Conservation (phyloP, 352 stramenopile species). For the Phytophthora nicotianae region DNA sequence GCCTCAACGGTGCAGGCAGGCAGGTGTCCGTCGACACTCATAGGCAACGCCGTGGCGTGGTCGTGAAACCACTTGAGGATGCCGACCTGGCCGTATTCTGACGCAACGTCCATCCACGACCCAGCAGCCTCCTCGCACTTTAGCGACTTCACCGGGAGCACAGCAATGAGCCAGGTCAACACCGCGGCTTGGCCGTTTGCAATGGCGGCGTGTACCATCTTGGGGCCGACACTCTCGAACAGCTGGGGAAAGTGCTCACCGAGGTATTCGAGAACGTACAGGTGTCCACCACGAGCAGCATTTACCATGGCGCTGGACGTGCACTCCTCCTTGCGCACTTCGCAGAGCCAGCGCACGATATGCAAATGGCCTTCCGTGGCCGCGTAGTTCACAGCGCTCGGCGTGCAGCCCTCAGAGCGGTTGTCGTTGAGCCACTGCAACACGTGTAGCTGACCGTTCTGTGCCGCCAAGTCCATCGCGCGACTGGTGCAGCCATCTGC, state of each 20-base stretch:
- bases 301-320: slow-evolving; percentile 58
- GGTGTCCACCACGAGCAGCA: slow-evolving; percentile 59
- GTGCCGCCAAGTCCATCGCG: slow-evolving; percentile 69
- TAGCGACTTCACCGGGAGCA: slow-evolving; percentile 66
- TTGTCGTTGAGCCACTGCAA: slow-evolving; percentile 75
- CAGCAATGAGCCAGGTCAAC: slow-evolving; percentile 63
- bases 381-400: slow-evolving; percentile 70
- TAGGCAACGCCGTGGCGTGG: slow-evolving; percentile 55
- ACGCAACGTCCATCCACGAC: slow-evolving; percentile 79
- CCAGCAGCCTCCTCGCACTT: slow-evolving; percentile 66
- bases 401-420: slow-evolving; percentile 68
- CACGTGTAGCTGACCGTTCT: slow-evolving; percentile 63
- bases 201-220: slow-evolving; percentile 71
- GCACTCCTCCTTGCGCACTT: slow-evolving; percentile 55
- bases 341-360: slow-evolving; percentile 64
- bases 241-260: slow-evolving; percentile 43
- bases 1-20: slow-evolving; percentile 57
- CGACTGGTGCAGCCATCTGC: slow-evolving; percentile 54
- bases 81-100: slow-evolving; percentile 63
- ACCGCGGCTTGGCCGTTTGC: slow-evolving; percentile 60
- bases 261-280: slow-evolving; percentile 67
- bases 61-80: slow-evolving; percentile 77
- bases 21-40: slow-evolving; percentile 57
- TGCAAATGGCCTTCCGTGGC: slow-evolving; percentile 54
- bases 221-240: slow-evolving; percentile 57